A percentile compares a stretch with the other conserved stretches of the same genome.
Evolutionary conservation across 1,284 basidiomycete species (phyloP).

Genomic region (Austropuccinia psidii): DNA sequence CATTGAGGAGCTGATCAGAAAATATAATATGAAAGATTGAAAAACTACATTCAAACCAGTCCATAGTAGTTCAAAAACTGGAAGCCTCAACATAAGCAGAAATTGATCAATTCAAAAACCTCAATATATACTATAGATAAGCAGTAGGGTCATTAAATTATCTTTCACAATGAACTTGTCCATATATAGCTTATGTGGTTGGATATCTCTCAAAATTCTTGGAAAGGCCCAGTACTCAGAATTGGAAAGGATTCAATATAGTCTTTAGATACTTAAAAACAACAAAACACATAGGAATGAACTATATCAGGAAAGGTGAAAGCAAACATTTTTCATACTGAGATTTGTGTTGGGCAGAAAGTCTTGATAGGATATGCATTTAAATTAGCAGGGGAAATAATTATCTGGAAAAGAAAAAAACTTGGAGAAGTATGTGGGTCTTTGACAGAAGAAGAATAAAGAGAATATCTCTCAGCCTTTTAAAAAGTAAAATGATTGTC

Average conservation of each 20-base stretch:
- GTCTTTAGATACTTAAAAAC: constrained; percentile 21
- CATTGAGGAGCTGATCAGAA: neutral
- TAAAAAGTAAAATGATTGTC: too few relatives aligned
- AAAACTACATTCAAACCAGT: constrained; percentile 18
- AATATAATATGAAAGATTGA: constrained; percentile 13
- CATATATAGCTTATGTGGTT: constrained; percentile 26
- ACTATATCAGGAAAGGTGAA: neutral
- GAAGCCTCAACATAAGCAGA: constrained; percentile 20
- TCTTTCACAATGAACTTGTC: constrained; percentile 26
- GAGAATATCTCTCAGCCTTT: neutral
- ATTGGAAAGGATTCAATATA: constrained; percentile 24
- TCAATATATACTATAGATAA: neutral
- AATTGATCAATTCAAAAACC: neutral
- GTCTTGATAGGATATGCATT: neutral
- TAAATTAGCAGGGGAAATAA: neutral
- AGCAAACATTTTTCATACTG: neutral
- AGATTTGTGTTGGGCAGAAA: constrained; percentile 27
- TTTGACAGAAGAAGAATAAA: constrained; percentile 16
- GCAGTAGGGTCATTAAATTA: constrained; percentile 24
- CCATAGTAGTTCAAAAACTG: constrained; percentile 21
- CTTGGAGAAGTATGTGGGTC: constrained; percentile 15
- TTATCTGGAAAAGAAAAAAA: constrained; percentile 12
- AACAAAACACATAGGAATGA: constrained; percentile 2
- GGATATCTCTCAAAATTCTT: constrained; percentile 27
- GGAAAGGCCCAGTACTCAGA: constrained; percentile 1